Conservation (phyloP, 1,284 basidiomycete species). For the Ceratobasidium sp. region DNA sequence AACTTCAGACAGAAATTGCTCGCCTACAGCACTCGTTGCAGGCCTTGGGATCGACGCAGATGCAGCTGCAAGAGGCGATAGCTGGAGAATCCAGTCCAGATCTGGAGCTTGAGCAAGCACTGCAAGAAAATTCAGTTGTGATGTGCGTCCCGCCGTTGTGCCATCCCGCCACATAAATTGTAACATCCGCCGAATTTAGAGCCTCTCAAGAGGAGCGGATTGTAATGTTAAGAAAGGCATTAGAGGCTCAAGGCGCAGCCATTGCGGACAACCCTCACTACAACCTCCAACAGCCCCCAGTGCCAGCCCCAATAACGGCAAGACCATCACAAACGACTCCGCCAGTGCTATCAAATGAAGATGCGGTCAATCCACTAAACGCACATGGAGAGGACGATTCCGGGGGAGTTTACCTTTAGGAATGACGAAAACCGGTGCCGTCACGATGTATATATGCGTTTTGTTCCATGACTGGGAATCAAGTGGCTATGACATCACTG, state of each 20-base stretch:
- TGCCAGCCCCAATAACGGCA: too few species aligned
- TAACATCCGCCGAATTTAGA: conserved; percentile 4
- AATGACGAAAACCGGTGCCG: background rate
- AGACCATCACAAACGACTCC: conserved; percentile 6
- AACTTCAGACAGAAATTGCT: conserved; percentile 35
- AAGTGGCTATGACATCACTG: conserved; percentile 34
- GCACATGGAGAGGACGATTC: conserved; percentile 1
- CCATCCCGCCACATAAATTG: background rate
- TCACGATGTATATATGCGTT: conserved; percentile 15
- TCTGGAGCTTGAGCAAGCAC: conserved; percentile 31
- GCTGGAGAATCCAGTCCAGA: conserved; percentile 21
- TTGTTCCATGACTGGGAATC: background rate
- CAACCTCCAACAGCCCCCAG: background rate
- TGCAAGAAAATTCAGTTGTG: conserved; percentile 37
- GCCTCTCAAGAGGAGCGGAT: conserved; percentile 44
- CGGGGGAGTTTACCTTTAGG: conserved; percentile 9
- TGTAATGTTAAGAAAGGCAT: conserved; percentile 39
- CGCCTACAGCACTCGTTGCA: conserved; percentile 41
- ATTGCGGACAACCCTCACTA: conserved; percentile 42
- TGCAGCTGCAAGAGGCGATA: conserved; percentile 35
- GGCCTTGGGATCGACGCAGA: conserved; percentile 35
- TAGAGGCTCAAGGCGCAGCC: conserved; percentile 42
- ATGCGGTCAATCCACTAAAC: background rate
- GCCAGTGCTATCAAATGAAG: background rate
- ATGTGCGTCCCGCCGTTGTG: conserved; percentile 23